phyloP scores from a whole-genome alignment of 805 yeast genomes.

The Lachancea meyersii region DNA sequence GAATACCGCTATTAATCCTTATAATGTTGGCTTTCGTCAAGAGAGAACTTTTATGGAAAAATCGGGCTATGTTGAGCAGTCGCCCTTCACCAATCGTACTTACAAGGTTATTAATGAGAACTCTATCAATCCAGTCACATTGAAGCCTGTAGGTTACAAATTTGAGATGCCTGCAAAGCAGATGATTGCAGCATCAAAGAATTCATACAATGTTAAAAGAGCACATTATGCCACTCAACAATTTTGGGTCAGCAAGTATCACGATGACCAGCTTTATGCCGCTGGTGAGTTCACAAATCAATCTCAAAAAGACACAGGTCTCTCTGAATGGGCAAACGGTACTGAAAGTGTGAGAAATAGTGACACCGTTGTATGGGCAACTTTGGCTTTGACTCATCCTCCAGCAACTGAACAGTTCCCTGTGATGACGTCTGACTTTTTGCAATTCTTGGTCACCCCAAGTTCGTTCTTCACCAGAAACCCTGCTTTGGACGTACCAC shows the following conservation, averaged over 20 bases:
- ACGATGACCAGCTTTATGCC: conserved; percentile 65
- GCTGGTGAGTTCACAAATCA: conserved; percentile 87
- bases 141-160: conserved; percentile 72
- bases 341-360: conserved; percentile 63
- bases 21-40: conserved; percentile 62
- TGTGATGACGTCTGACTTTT: conserved; percentile 80
- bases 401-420: conserved; percentile 87
- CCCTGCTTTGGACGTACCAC: conserved; percentile 75
- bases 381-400: conserved; percentile 73
- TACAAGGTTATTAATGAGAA: conserved; percentile 71
- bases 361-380: conserved; percentile 75
- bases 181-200: conserved; percentile 61
- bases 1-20: conserved; percentile 51
- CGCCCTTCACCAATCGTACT: conserved; percentile 69
- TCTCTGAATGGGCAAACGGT: conserved; percentile 66
- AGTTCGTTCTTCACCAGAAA: conserved; percentile 69
- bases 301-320: conserved; percentile 62
- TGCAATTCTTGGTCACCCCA: conserved; percentile 61
- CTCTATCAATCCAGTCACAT: conserved; percentile 60
- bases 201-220: conserved; percentile 61
- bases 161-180: conserved; percentile 68
- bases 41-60: conserved; percentile 61
- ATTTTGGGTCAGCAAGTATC: conserved; percentile 75
- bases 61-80: conserved; percentile 65
- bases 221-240: conserved; percentile 73